These are phyloP conservation scores for Fusarium azukiicola DNA, from an alignment of 2,329 filamentous ascomycete species.

Conservation along the genomic window DNA sequence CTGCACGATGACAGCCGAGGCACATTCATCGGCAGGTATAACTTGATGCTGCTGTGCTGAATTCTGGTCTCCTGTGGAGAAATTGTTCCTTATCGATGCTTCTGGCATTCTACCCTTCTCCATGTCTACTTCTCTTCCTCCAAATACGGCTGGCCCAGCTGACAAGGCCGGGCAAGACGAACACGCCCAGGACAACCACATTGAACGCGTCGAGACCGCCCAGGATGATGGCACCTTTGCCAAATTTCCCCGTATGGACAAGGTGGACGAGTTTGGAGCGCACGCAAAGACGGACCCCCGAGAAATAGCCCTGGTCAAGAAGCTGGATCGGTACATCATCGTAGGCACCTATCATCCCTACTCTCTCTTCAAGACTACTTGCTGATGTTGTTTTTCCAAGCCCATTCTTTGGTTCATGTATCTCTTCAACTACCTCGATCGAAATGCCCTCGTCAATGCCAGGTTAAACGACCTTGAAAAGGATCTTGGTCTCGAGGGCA, in stretches of 20 bases:
- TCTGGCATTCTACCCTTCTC: not conserved
- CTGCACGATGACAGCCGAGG: constrained; percentile 14
- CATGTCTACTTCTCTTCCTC: not conserved
- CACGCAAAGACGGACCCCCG: constrained; percentile 47
- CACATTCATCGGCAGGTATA: constrained; percentile 18
- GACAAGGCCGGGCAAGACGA: constrained; percentile 13
- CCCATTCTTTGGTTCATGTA: constrained; percentile 65
- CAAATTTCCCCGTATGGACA: constrained; percentile 47
- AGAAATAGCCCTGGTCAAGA: constrained; percentile 47
- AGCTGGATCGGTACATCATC: constrained; percentile 45
- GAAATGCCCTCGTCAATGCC: constrained; percentile 78
- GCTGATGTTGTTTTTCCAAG: constrained; percentile 16
- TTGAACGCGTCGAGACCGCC: constrained; percentile 38
- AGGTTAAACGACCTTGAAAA: constrained; percentile 74
- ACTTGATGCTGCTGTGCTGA: not conserved
- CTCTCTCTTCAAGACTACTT: not conserved
- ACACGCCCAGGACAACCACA: constrained; percentile 28
- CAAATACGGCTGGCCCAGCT: rapidly evolving
- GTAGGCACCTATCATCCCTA: not conserved
- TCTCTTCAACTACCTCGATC: constrained; percentile 67
- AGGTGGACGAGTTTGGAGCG: constrained; percentile 48
- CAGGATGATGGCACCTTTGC: constrained; percentile 35
- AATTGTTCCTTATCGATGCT: too few species aligned
- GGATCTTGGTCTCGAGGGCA: constrained; percentile 70
- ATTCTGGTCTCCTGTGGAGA: too few species aligned